Percentiles rank a stretch among this genome's conserved stretches.
These are phyloP conservation scores for Orbilia quercus DNA, from an alignment of 2,329 filamentous ascomycete species.

Conservation along the genomic window DNA sequence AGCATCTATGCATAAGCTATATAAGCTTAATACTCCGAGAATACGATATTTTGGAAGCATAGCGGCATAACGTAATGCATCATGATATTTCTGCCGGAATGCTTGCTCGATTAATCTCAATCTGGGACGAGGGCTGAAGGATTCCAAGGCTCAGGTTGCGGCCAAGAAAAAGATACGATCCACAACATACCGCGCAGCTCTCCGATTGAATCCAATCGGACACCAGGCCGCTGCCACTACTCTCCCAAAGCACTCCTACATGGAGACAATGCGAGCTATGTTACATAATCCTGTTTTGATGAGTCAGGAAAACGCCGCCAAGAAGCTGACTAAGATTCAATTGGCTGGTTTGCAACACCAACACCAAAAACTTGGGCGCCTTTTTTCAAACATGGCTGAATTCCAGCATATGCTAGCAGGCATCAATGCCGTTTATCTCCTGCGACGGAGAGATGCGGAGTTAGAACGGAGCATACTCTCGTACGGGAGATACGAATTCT, in stretches of 20 bases:
- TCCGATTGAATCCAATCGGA: neutral
- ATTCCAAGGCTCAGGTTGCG: too few species aligned
- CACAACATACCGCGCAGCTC: neutral
- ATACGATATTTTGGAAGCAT: too few species aligned
- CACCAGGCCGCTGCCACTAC: neutral
- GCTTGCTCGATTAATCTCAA: too few species aligned
- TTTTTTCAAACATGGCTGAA: neutral
- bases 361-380: slow-evolving; percentile 24
- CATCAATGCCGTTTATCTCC: slow-evolving; percentile 2
- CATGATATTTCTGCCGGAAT: too few species aligned
- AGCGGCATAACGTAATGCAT: too few species aligned
- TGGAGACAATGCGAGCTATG: neutral
- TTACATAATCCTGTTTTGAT: slow-evolving; percentile 45
- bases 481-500: slow-evolving; percentile 30
- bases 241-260: neutral
- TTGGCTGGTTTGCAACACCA: slow-evolving; percentile 34
- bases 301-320: slow-evolving; percentile 41
- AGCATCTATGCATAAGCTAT: too few species aligned
- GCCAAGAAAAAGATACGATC: neutral
- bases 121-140: too few species aligned
- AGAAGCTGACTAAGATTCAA: slow-evolving; percentile 41
- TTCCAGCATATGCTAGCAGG: too few species aligned
- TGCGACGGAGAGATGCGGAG: slow-evolving; percentile 2
- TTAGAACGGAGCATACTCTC: slow-evolving; percentile 21
- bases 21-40: too few species aligned